Evolutionary conservation across 371 early-diverging fungal species (phyloP), one percentile per base, ranked within the genome.

Genomic region (Mortierella sp.): DNA sequence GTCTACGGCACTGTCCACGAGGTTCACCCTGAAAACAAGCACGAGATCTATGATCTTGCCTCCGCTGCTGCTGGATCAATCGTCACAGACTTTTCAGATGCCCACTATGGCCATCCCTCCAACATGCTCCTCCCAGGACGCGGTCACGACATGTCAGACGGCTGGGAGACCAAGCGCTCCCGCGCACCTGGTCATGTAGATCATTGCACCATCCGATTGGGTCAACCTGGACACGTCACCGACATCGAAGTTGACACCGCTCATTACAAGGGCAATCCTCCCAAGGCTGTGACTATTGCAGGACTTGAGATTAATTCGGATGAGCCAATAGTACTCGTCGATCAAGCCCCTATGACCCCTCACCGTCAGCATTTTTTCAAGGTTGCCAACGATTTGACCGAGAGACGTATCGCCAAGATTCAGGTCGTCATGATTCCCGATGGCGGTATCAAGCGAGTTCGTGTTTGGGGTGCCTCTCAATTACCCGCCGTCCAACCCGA

Each of bases 211-310:
- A 85, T 97, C 68, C 86, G 88, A 60, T 88, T 97, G 45, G 96
- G 95, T 40, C 87, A 83, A 75, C 83, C 88, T 12, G 95, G 95
- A 10, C 91, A 89, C 70, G 80, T 97, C 32, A 83, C 93, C n/a
- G 86, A 91, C 75, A 88, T 92, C 58, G 93, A 93, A 68, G 84
- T 97, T 37, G 96, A 97, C 70, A 96, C 96, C 20, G 88, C 90
- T 66, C 89, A 93, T 67, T 95, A 91, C 84, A 92, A 91, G 77
- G 96, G 96, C 57, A 95, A 95, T 87, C 94, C 88, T 73, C 96
- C 97, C 49, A 89, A 91, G 70, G 83, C 88, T 30, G 91, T 92
- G 87, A 77, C 80, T 24, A 80, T 88, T 66, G 51, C 91, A 14
- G 83, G 83, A 43, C 76, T 66, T 40, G 83, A 81, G 68, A 49